Percentiles rank a stretch among this genome's conserved stretches.
Evolutionary conservation across 805 yeast species (phyloP).

Genomic region (Isabelozyma heimii): DNA sequence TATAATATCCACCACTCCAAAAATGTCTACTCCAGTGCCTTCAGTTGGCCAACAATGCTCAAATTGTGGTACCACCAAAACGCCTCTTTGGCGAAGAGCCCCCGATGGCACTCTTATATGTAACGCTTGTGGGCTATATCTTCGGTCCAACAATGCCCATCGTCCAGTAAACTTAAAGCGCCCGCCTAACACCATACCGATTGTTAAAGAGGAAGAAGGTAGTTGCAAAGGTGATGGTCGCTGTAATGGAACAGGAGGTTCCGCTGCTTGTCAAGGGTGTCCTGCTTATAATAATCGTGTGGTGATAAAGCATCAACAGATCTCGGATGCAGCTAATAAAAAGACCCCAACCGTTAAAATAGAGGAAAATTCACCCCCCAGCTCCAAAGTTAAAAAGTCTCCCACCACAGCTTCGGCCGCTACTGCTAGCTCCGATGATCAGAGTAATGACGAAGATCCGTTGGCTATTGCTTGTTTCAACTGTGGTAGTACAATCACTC

Average conservation of each 20-base stretch:
- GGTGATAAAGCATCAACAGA: constrained; percentile 22
- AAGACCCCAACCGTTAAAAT: not conserved
- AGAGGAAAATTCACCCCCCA: not conserved
- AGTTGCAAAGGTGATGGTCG: constrained; percentile 73
- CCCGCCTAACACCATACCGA: constrained; percentile 48
- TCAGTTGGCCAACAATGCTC: constrained; percentile 46
- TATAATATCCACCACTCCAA: no score
- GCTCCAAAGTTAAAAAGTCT: not conserved
- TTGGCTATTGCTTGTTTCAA: constrained; percentile 76
- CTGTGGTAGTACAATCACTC: constrained; percentile 83
- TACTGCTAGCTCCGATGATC: constrained; percentile 1
- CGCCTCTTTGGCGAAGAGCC: constrained; percentile 59
- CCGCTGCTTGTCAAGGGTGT: constrained; percentile 76
- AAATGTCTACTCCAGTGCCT: not conserved
- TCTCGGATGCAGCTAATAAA: not conserved
- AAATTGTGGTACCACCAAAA: constrained; percentile 54
- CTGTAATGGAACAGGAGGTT: constrained; percentile 87
- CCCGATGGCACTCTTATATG: constrained; percentile 56
- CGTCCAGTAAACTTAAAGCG: constrained; percentile 66
- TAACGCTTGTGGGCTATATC: constrained; percentile 60
- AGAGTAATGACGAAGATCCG: constrained; percentile 30
- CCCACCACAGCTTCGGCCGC: constrained; percentile 1
- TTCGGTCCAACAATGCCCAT: constrained; percentile 57
- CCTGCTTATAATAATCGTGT: constrained; percentile 79
- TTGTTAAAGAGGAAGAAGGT: constrained; percentile 46